Evolutionary conservation across 345 rosid species (phyloP).

Genomic region (Erucastrum elatum): DNA sequence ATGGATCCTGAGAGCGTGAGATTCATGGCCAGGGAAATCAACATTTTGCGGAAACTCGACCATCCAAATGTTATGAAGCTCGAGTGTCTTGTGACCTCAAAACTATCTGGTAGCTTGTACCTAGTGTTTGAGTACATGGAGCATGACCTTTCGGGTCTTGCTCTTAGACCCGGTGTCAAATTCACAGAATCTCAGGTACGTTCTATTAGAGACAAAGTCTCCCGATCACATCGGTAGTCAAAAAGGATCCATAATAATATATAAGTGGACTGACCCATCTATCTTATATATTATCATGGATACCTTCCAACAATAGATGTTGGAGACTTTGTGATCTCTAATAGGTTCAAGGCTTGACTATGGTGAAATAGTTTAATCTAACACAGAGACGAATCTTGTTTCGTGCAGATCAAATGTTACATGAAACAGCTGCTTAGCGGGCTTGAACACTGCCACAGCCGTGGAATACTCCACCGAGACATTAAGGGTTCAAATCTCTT

Average conservation of each 20-base stretch:
- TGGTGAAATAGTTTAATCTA: no score
- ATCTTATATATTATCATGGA: no score
- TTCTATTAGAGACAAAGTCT: no score
- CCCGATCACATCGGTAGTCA: no score
- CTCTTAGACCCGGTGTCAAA: constrained; percentile 77
- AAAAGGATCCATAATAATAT: no score
- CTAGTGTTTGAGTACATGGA: constrained; percentile 92
- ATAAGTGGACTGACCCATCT: no score
- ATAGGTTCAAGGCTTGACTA: neutral
- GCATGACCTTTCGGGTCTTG: constrained; percentile 93
- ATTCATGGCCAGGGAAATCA: constrained; percentile 99
- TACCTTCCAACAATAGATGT: no score
- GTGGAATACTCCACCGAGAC: constrained; percentile 94
- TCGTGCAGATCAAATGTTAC: constrained; percentile 85
- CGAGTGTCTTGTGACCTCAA: constrained; percentile 90
- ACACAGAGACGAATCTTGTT: neutral
- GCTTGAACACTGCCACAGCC: constrained; percentile 89
- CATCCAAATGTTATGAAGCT: constrained; percentile 90
- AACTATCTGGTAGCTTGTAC: constrained; percentile 95
- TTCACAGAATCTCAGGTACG: constrained; percentile 52
- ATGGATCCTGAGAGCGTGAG: constrained; percentile 95
- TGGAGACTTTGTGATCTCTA: no score
- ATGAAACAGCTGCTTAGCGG: constrained; percentile 86
- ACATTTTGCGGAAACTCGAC: constrained; percentile 79
- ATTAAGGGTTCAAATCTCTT: constrained; percentile 95